Evolutionary conservation across 2,329 filamentous ascomycete species (phyloP), one percentile per base, ranked within the genome.

Genomic region (Ceratocystis eucalypticola): DNA sequence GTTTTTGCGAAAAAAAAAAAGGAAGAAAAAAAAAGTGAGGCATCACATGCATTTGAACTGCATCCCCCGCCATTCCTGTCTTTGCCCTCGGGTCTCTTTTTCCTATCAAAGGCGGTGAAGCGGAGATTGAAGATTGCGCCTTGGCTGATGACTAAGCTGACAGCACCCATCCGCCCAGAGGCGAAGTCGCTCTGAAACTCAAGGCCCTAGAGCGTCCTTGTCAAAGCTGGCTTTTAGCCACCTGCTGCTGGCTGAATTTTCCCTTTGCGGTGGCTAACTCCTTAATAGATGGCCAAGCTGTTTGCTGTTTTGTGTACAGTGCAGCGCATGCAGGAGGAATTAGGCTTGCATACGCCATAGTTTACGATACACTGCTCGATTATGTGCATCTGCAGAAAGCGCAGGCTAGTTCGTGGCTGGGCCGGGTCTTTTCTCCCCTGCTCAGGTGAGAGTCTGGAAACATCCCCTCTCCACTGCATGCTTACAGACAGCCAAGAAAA

Each of bases 31-130:
- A 20, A 48, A 63, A 30, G 12, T 33, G 44, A 63, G 61, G 30
- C 22, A 63, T 63, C 61, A 63, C 61, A 50, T 63, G 61, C 61
- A 63, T 50, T n/a, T 41, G 44, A 12, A 5, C 37, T 50, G 61
- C 61, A 63, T 63, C 41, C 61, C 50, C 61, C 61, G 61, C 45
- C 44, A 63, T 63, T 63, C 61, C 61, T 63, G 28, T 25, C 44
- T 63, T 25, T 53, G 22, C 48, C 48, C 55, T 59, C 28, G 12
- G 55, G 22, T 17, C 37, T 59, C 17, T 10, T 59, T 57, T 55
- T 55, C 25, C 20, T 17, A 28, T 37, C 55, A 30, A 59, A 37
- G 55, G 55, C 55, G 41, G 61, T 20, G 45, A 46, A 50, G 46
- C 33, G 5, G 30, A 5, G 25, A 8, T 33, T 12, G 3, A 59